These are phyloP conservation scores for Zychaea mexicana DNA, from an alignment of 371 early-diverging fungal genomes.

Conservation along the genomic window DNA sequence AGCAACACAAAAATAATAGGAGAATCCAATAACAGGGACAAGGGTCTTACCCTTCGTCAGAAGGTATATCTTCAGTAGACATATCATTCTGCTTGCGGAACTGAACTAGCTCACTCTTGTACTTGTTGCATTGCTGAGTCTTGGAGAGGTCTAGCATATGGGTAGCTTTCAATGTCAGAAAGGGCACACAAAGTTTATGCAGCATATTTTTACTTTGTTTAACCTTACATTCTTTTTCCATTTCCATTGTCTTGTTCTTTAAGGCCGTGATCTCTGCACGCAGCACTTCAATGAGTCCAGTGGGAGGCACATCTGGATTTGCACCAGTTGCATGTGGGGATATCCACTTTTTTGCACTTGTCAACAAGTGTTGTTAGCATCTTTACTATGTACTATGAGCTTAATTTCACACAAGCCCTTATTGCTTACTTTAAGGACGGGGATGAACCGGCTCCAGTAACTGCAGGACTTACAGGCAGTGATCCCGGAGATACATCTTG, in stretches of 20 bases:
- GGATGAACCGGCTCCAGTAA: constrained; percentile 30
- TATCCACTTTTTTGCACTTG: constrained; percentile 55
- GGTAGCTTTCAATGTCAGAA: not conserved
- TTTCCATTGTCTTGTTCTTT: constrained; percentile 61
- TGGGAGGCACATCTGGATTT: constrained; percentile 38
- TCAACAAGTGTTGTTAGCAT: not conserved
- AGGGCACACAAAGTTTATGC: not conserved
- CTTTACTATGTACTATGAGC: not conserved
- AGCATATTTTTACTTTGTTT: not conserved
- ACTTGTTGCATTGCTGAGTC: constrained; percentile 69
- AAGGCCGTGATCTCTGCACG: constrained; percentile 68
- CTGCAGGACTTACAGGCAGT: constrained; percentile 35
- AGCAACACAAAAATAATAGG: not conserved
- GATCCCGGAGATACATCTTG: constrained; percentile 25
- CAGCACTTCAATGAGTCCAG: constrained; percentile 67
- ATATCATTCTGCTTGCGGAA: constrained; percentile 66
- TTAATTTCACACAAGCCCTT: too few species aligned
- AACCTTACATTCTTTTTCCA: constrained; percentile 73
- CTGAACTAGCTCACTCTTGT: constrained; percentile 70
- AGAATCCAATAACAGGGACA: not conserved
- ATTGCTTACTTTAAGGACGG: constrained; percentile 31
- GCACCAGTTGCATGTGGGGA: constrained; percentile 51
- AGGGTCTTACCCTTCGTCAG: constrained; percentile 53
- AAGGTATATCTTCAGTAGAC: constrained; percentile 57
- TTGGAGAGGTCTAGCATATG: constrained; percentile 52